phyloP scores from a whole-genome alignment of 345 rosid genomes.

The Cardamine chenopodiifolia region DNA sequence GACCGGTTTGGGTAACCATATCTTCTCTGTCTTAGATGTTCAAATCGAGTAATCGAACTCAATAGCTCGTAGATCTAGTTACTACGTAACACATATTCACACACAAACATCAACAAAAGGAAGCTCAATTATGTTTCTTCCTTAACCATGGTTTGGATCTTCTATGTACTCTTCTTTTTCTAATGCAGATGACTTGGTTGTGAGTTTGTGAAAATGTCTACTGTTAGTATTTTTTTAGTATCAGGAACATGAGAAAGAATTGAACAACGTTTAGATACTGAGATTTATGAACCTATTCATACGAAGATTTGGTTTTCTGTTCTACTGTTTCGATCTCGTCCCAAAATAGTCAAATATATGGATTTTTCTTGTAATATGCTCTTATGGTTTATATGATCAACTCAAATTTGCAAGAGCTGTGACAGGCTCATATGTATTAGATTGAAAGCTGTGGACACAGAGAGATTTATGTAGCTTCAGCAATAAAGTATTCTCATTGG shows the following conservation, averaged over 20 bases:
- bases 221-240: not conserved
- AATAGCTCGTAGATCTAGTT: too few relatives aligned
- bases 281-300: too few relatives aligned
- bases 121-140: not conserved
- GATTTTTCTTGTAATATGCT: not conserved
- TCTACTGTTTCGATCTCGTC: not conserved
- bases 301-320: not conserved
- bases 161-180: not conserved
- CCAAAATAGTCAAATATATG: not conserved
- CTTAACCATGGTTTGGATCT: not conserved
- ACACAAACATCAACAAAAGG: too few relatives aligned
- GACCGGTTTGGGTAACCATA: too few relatives aligned
- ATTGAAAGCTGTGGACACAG: constrained; percentile 26
- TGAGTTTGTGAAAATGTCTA: not conserved
- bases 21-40: too few relatives aligned
- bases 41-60: too few relatives aligned
- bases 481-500: constrained; percentile 27
- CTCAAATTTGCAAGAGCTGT: constrained; percentile 22
- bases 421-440: constrained; percentile 24
- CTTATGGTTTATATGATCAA: constrained; percentile 13
- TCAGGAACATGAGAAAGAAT: not conserved
- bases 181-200: not conserved
- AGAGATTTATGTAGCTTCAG: constrained; percentile 9
- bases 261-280: not conserved
- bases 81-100: too few relatives aligned